Evolutionary conservation across 768 basidiomycete genomes (phyloP).

Genomic region (Macrolepiota albuminosa): DNA sequence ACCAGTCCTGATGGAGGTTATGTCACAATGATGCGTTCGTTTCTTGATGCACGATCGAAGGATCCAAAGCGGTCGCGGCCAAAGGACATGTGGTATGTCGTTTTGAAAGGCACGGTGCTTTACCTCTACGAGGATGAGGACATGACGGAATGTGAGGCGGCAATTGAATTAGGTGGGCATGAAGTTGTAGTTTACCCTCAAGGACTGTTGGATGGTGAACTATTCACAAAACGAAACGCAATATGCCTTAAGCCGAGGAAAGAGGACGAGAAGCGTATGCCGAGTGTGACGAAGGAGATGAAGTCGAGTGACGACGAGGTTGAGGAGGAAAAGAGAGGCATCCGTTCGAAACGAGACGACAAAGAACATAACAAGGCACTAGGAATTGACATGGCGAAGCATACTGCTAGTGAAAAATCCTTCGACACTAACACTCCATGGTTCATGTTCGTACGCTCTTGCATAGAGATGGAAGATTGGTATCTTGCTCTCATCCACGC

Average conservation of each 20-base stretch:
- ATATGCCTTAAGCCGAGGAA: constrained; percentile 67
- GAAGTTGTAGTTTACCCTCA: constrained; percentile 74
- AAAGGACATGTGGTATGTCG: constrained; percentile 91
- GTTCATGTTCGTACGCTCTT: constrained; percentile 91
- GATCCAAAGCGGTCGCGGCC: constrained; percentile 81
- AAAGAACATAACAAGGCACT: constrained; percentile 30
- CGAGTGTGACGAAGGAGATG: constrained; percentile 54
- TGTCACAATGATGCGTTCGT: constrained; percentile 73
- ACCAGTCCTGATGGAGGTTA: constrained; percentile 59
- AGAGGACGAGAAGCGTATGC: constrained; percentile 30
- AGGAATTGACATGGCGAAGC: constrained; percentile 37
- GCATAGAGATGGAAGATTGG: constrained; percentile 97
- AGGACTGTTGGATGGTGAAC: constrained; percentile 76
- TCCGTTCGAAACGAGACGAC: constrained; percentile 26
- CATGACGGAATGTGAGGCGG: constrained; percentile 87
- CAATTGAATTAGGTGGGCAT: constrained; percentile 79
- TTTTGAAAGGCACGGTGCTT: constrained; percentile 85
- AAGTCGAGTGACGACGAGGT: constrained; percentile 28
- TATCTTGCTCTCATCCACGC: constrained; percentile 79
- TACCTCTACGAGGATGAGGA: constrained; percentile 93
- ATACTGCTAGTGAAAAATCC: constrained; percentile 47
- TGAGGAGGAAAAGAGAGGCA: constrained; percentile 26
- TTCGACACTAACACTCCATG: constrained; percentile 61
- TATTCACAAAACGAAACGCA: constrained; percentile 87
- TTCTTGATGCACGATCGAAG: constrained; percentile 77